Base-by-base conservation (phyloP, 176 grass and related monocot species). In the Cymbopogon citratus region DNA sequence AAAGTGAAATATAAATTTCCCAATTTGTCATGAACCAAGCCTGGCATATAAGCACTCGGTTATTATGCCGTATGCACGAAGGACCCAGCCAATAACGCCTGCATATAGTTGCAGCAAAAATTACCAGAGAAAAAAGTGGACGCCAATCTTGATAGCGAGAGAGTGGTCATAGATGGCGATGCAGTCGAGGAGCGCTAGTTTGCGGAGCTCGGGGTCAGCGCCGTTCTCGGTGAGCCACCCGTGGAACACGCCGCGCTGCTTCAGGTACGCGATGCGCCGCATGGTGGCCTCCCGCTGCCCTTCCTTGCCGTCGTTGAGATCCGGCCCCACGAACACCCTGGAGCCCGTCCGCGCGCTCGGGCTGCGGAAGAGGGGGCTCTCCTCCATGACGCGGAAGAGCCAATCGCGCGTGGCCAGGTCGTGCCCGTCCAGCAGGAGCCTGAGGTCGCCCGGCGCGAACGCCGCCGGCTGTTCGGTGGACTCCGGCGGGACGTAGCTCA, bases 111-210 rank as follows among this genome's bases (percentile, higher is more conserved):
- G 40, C 16, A 78, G 24, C 15, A 19, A 21, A 25, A 78, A 64
- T 78, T 16, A 97, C 95, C 92, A 97, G 49, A 97, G 90, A 57
- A 92, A 94, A 77, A 92, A 97, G 45, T 94, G 92, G 21, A 97
- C 92, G 0, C 90, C 92, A 40, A 92, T 54, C 78, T 97, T 97
- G 74, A 97, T 81, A 57, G 78, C 73, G 26, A 97, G 88, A 12
- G 95, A 89, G 69, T 97, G 92, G 64, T 94, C 92, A 63, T 91
- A 97, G 66, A 90, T 25, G 10, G 85, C 92, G 61, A 97, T 34
- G 74, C 84, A 89, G 14, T 97, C 95, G 9, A 97, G 65, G 9
- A 89, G 85, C 1, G 92, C 90, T 5, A 92, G 69, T 41, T 81
- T 84, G 69, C 81, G 74, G 78, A 87, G 86, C 48, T 84, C 85